Percentiles rank a stretch among this genome's conserved stretches.
phyloP scores from a whole-genome alignment of 805 yeast species.

The Nakazawaea ambrosiae region DNA sequence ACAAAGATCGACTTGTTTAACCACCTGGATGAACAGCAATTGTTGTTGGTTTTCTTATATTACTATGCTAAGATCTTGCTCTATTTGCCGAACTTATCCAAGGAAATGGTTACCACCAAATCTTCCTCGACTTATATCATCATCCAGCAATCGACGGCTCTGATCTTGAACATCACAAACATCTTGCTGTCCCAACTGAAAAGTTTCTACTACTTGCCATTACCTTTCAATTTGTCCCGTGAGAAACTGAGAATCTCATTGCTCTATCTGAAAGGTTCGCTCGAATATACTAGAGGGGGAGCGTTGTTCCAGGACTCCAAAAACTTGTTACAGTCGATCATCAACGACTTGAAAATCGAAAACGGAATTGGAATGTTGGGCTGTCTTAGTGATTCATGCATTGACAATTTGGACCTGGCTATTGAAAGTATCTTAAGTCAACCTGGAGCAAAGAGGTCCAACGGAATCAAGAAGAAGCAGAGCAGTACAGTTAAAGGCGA shows the following conservation, averaged over 20 bases:
- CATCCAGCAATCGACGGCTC: slow-evolving; percentile 59
- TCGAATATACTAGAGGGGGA: slow-evolving; percentile 82
- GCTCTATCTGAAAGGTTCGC: slow-evolving; percentile 64
- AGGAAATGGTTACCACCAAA: slow-evolving; percentile 29
- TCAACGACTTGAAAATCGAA: slow-evolving; percentile 44
- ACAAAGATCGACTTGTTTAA: slow-evolving; percentile 28
- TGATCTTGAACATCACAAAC: slow-evolving; percentile 43
- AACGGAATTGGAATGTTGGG: slow-evolving; percentile 52
- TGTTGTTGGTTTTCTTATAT: slow-evolving; percentile 50
- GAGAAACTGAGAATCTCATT: slow-evolving; percentile 58
- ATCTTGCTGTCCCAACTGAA: slow-evolving; percentile 31
- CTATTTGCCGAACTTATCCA: slow-evolving; percentile 55
- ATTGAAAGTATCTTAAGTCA: slow-evolving; percentile 55
- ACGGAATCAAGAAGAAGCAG: slow-evolving; percentile 1
- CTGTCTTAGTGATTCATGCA: slow-evolving; percentile 48
- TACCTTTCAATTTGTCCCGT: slow-evolving; percentile 58
- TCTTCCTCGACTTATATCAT: slow-evolving; percentile 54
- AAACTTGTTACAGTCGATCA: slow-evolving; percentile 41
- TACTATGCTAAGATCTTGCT: slow-evolving; percentile 57
- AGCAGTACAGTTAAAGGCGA: slow-evolving; percentile 4
- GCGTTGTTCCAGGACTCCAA: slow-evolving; percentile 68
- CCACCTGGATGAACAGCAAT: slow-evolving; percentile 34
- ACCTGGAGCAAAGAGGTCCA: slow-evolving; percentile 18
- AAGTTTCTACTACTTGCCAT: slow-evolving; percentile 39
- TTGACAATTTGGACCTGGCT: slow-evolving; percentile 50